Evolutionary conservation across 805 yeast genomes (phyloP).

Genomic region (Pichia scutulata): DNA sequence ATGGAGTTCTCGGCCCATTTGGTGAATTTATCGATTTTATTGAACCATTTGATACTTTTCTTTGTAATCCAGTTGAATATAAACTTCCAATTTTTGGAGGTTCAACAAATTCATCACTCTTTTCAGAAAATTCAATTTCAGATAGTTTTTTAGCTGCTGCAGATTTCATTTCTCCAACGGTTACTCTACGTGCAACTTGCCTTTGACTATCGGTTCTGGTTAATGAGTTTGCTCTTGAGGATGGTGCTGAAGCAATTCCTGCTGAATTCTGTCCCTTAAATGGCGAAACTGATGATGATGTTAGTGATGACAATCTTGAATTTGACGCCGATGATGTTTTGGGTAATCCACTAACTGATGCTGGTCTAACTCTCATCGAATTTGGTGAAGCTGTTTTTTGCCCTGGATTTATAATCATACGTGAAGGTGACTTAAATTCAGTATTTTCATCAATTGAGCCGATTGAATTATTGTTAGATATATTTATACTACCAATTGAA

Average conservation of each 20-base stretch:
- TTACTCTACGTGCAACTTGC: not conserved
- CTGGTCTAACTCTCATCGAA: not conserved
- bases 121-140: not conserved
- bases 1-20: not conserved
- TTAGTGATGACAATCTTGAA: not conserved
- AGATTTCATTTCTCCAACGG: not conserved
- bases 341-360: not conserved
- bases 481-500: not conserved
- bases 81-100: slow-evolving; percentile 7
- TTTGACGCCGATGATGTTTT: not conserved
- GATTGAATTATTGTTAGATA: not conserved
- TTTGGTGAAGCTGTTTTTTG: not conserved
- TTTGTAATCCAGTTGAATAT: not conserved
- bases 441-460: not conserved
- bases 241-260: not conserved
- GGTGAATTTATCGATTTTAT: not conserved
- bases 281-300: not conserved
- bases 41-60: slow-evolving; percentile 4
- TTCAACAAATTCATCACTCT: slow-evolving; percentile 1
- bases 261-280: not conserved
- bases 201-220: slow-evolving; percentile 5
- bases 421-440: not conserved
- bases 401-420: not conserved
- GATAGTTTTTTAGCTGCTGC: not conserved
- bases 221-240: slow-evolving; percentile 6